Conservation (phyloP, 2,329 filamentous ascomycete species). For the Aschersonia sp. region DNA sequence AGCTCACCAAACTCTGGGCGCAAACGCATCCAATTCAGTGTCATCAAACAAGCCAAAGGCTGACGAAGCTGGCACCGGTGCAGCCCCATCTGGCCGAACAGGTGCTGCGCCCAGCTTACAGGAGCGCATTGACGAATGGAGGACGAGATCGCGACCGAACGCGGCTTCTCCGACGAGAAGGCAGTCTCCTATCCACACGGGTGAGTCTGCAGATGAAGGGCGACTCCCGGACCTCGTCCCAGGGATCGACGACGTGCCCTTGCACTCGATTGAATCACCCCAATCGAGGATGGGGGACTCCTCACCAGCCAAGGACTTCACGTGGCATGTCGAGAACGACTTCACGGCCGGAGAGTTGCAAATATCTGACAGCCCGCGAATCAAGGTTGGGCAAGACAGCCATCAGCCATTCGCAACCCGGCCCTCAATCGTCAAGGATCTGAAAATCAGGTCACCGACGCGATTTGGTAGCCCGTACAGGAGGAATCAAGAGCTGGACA, state of each 20-base stretch:
- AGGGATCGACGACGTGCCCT: slow-evolving; percentile 21
- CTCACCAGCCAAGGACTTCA: slow-evolving; percentile 37
- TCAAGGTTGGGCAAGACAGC: slow-evolving; percentile 18
- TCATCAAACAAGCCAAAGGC: too few relatives aligned
- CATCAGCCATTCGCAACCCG: slow-evolving; percentile 21
- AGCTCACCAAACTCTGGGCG: neutral
- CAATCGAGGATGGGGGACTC: slow-evolving; percentile 1
- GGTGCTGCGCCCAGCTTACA: slow-evolving; percentile 1
- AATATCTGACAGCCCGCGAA: slow-evolving; percentile 39
- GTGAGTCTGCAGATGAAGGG: slow-evolving; percentile 12
- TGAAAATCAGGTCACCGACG: slow-evolving; percentile 14
- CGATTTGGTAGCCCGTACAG: slow-evolving; percentile 14
- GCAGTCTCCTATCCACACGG: slow-evolving; percentile 4
- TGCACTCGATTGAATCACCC: slow-evolving; percentile 17
- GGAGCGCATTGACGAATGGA: slow-evolving; percentile 4
- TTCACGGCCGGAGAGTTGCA: slow-evolving; percentile 42
- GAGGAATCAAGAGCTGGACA: slow-evolving; percentile 28
- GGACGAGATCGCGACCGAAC: slow-evolving; percentile 1
- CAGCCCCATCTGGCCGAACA: neutral
- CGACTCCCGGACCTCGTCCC: slow-evolving; percentile 22
- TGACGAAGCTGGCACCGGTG: neutral
- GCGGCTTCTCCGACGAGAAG: neutral
- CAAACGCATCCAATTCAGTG: neutral
- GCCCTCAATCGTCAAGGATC: slow-evolving; percentile 14
- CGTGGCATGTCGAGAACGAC: slow-evolving; percentile 41